These are phyloP conservation scores for Chlorophyllum brunneum DNA, from an alignment of 768 basidiomycete genomes.

Conservation along the genomic window DNA sequence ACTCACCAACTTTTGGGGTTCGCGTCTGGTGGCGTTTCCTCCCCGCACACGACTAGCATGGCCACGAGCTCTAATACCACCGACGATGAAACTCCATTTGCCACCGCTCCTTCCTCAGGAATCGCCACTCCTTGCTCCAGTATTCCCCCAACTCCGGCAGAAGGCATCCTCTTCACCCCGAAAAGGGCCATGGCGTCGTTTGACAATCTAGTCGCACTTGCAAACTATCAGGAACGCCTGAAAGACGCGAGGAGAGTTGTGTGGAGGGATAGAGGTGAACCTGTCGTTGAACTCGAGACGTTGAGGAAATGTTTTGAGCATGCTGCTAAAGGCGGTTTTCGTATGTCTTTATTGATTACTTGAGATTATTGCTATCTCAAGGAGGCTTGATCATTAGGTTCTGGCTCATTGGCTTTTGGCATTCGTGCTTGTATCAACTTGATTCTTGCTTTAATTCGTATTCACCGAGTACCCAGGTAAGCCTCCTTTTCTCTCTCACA, in stretches of 20 bases:
- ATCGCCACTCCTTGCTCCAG: conserved; percentile 2
- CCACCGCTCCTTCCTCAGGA: conserved; percentile 1
- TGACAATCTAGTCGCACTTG: conserved; percentile 80
- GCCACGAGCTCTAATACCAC: not conserved
- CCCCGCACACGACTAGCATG: not conserved
- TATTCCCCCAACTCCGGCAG: conserved; percentile 17
- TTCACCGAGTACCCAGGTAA: conserved; percentile 65
- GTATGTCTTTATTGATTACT: conserved; percentile 43
- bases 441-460: conserved; percentile 70
- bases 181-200: conserved; percentile 67
- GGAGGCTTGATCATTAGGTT: conserved; percentile 44
- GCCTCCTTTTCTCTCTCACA: conserved; percentile 14
- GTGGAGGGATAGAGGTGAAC: conserved; percentile 78
- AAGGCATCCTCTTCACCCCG: conserved; percentile 46
- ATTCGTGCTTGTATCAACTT: conserved; percentile 83
- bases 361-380: not conserved
- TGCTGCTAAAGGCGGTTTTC: conserved; percentile 63
- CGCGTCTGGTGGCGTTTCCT: no score
- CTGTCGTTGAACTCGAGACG: conserved; percentile 60
- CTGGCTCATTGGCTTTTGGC: conserved; percentile 74
- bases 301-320: conserved; percentile 68
- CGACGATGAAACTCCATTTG: conserved; percentile 2
- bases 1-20: no score
- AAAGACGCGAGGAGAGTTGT: conserved; percentile 74
- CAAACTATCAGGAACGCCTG: conserved; percentile 77